Evolutionary conservation across 306 rosid genomes (phyloP).

Genomic region (Trifolium repens): DNA sequence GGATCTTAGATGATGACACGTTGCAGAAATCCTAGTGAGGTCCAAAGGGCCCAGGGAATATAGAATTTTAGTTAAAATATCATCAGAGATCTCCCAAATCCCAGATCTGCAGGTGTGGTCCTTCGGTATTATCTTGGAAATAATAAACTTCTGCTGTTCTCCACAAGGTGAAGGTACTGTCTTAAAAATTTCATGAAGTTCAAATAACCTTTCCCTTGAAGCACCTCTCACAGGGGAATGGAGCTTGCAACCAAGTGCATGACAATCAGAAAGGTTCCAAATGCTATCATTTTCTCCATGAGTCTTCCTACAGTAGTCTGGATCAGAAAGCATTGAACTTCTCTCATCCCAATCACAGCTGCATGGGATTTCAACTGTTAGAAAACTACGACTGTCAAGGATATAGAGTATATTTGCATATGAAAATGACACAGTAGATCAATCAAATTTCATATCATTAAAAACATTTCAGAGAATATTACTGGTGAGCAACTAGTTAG

Average conservation of each 20-base stretch:
- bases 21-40: conserved; percentile 73
- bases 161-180: conserved; percentile 77
- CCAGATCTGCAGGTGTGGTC: conserved; percentile 55
- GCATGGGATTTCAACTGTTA: conserved; percentile 49
- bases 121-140: conserved; percentile 60
- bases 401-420: background rate
- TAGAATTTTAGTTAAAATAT: conserved; percentile 65
- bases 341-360: conserved; percentile 84
- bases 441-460: conserved; percentile 16
- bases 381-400: conserved; percentile 28
- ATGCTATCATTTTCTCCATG: conserved; percentile 47
- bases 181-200: conserved; percentile 91
- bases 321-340: conserved; percentile 57
- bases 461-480: background rate
- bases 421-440: background rate
- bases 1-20: conserved; percentile 76
- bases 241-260: conserved; percentile 81
- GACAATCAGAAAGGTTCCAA: conserved; percentile 87
- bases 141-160: conserved; percentile 41
- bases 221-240: conserved; percentile 56
- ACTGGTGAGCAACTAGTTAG: background rate
- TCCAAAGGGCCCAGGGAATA: conserved; percentile 64
- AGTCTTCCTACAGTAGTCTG: conserved; percentile 47
- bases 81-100: conserved; percentile 84
- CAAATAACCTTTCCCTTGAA: conserved; percentile 68